Evolutionary conservation across 2,329 filamentous ascomycete genomes (phyloP).

Genomic region (Trichoderma atroviride): DNA sequence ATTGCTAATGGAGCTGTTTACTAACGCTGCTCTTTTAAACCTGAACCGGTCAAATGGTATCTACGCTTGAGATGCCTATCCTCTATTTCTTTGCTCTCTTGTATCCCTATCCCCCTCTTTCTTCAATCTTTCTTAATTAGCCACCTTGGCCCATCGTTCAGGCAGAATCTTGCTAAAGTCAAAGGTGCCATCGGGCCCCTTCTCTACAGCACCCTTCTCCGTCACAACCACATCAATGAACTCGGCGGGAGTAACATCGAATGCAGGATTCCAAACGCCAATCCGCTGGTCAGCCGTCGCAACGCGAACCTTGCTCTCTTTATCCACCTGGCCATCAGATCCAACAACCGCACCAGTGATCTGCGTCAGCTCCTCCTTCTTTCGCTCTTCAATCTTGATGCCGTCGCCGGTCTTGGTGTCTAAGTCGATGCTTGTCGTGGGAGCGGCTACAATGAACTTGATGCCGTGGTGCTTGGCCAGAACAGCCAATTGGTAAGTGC

Average conservation of each 20-base stretch:
- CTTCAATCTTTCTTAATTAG: conserved; percentile 21
- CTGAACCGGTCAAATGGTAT: background rate
- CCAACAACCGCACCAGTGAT: conserved; percentile 75
- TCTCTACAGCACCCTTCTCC: conserved; percentile 84
- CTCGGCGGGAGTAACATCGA: conserved; percentile 88
- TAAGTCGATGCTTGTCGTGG: conserved; percentile 90
- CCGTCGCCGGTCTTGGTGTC: conserved; percentile 73
- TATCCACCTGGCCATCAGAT: conserved; percentile 64
- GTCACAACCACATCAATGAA: conserved; percentile 95
- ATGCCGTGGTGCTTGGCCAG: conserved; percentile 84
- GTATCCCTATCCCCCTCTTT: background rate
- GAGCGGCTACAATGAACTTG: conserved; percentile 93
- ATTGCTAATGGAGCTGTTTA: background rate
- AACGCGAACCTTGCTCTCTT: conserved; percentile 67
- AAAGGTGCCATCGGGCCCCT: conserved; percentile 71
- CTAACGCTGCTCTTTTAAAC: background rate
- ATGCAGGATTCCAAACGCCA: conserved; percentile 93
- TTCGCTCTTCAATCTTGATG: conserved; percentile 90
- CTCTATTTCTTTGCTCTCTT: background rate
- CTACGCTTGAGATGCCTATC: background rate
- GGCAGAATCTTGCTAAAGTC: conserved; percentile 61
- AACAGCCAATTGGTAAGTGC: conserved; percentile 91
- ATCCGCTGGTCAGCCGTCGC: conserved; percentile 80
- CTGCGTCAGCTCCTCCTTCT: conserved; percentile 78
- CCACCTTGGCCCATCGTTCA: conserved; percentile 53